Percentiles rank a stretch among this genome's conserved stretches.
phyloP scores from a whole-genome alignment of 192 early-diverging fungal genomes.

The Phycomyces blakesleeanus region DNA sequence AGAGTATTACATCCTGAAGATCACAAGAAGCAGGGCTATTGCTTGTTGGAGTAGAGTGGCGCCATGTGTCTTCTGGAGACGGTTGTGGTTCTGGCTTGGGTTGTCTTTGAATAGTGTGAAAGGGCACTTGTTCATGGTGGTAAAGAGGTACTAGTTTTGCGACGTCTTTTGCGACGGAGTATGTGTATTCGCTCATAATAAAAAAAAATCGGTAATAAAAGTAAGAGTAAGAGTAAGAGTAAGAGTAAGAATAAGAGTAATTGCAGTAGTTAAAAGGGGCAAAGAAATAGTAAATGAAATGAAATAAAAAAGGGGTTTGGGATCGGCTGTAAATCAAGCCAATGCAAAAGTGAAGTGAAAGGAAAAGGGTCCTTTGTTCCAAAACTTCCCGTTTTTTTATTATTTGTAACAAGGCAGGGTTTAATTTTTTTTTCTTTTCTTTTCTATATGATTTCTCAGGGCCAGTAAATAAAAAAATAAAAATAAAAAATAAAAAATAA shows the following conservation, averaged over 20 bases:
- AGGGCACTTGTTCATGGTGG: conserved; percentile 20
- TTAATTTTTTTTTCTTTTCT: conserved; percentile 6
- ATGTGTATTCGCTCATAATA: conserved; percentile 5
- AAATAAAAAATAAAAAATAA: conserved; percentile 7
- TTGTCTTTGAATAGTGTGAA: conserved; percentile 11
- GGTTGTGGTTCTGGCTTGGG: background rate
- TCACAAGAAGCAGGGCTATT: conserved; percentile 31
- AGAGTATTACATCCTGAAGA: conserved; percentile 45
- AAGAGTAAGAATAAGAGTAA: background rate
- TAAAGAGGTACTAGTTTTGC: conserved; percentile 16
- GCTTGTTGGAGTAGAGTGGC: conserved; percentile 1
- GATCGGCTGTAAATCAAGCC: background rate
- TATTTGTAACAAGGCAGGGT: background rate
- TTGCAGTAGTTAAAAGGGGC: background rate
- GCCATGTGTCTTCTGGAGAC: conserved; percentile 1
- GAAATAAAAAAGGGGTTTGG: conserved; percentile 1
- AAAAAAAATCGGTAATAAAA: background rate
- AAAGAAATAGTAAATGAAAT: background rate
- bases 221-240: background rate
- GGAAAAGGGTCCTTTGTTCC: conserved; percentile 7
- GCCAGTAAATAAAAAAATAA: conserved; percentile 8
- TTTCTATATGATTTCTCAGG: conserved; percentile 21
- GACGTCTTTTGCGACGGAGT: background rate
- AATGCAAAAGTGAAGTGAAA: conserved; percentile 6
- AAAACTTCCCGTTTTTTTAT: conserved; percentile 16